Base-by-base conservation (phyloP, 768 basidiomycete genomes). In the Agrocybe praecox region DNA sequence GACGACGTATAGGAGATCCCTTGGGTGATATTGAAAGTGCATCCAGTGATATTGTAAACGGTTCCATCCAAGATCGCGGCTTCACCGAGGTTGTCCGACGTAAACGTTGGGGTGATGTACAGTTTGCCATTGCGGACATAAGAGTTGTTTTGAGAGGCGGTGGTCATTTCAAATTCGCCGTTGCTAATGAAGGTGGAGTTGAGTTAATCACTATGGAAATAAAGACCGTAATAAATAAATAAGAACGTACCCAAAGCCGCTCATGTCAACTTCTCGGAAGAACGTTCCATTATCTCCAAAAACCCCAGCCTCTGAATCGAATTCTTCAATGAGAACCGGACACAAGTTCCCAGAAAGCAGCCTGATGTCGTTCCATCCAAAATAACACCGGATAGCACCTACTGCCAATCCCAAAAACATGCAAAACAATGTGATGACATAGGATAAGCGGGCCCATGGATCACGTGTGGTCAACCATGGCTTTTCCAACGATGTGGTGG, bases 151-250 rank as follows among this genome's bases (percentile, higher is more conserved):
- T 77, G 62, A 6, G 86, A 87, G 14, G 71, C 72, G 1, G 92
- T 94, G 2, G 93, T 86, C 91, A 94, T 94, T 63, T 94, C 88
- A 62, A 96, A 96, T 65, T 94, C 85, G 32, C 86, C 87, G 59
- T 90, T 91, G 12, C 90, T 90, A 51, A 14, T 22, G 42, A 42
- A 33, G 32, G 54, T 21, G 57, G 32, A 53, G 36, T 40, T 14
- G 36, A 4, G 12, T 64, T 40, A 59, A 40, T 32, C 15, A 18
- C 43, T 46, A 9, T 19, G 29, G 22, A 8, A 52, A n/a, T n/a
- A 49, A 17, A 24, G n/a, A 50, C 24, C 42, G 34, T 43, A 34
- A 29, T 29, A 48, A 55, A 45, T 4, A 62, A 17, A 46, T 43
- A 49, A 50, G 18, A 52, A 68, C 85, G 52, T 67, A 89, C 89